Percentiles rank a stretch among this genome's conserved stretches.
phyloP scores from a whole-genome alignment of 202 grass and related monocot genomes.

The Bolboschoenoplectus hybrid region DNA sequence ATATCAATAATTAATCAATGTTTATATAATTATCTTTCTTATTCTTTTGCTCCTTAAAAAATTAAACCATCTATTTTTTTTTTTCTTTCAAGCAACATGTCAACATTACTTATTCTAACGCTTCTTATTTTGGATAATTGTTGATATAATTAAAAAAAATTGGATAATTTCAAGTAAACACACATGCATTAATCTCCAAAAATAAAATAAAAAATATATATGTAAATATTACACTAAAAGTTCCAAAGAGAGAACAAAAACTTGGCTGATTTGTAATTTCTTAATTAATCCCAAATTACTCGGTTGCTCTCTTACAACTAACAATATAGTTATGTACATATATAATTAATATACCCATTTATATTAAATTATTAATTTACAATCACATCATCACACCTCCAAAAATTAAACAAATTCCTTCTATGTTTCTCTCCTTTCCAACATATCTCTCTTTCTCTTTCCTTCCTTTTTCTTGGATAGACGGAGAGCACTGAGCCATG shows the following conservation, averaged over 20 bases:
- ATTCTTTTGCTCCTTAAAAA: not conserved
- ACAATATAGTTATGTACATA: too few relatives aligned
- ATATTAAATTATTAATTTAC: not conserved
- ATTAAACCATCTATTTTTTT: not conserved
- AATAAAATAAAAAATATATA: not conserved
- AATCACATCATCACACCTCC: conserved; percentile 1
- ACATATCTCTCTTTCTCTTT: not conserved
- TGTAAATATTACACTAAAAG: not conserved
- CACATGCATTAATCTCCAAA: not conserved
- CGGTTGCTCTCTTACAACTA: not conserved
- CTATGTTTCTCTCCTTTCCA: not conserved
- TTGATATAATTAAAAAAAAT: not conserved
- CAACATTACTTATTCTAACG: not conserved
- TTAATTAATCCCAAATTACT: not conserved
- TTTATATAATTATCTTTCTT: not conserved
- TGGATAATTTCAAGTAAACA: not conserved
- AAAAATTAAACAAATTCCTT: not conserved
- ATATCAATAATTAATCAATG: not conserved
- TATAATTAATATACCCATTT: not conserved
- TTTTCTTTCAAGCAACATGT: not conserved
- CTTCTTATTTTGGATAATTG: not conserved
- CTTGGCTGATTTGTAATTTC: not conserved
- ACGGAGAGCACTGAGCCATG: not conserved
- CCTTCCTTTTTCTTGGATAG: not conserved
- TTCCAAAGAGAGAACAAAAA: not conserved